A percentile compares a stretch with the other conserved stretches of the same genome.
Conservation (phyloP, 371 early-diverging fungal species). For the Polyrhizophydium stewartii region DNA sequence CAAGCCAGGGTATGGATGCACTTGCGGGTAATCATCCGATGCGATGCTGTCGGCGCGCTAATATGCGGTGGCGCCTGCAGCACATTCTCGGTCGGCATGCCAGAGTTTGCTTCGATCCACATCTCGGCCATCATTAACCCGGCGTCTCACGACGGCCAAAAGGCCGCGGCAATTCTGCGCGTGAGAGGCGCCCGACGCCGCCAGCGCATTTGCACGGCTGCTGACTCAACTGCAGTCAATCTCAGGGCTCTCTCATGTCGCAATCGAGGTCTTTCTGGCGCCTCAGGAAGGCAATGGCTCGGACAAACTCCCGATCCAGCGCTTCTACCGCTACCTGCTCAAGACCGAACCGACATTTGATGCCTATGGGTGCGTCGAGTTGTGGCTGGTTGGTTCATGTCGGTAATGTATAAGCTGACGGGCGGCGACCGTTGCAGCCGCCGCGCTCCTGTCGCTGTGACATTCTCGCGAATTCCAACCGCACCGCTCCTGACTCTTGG, state of each 20-base stretch:
- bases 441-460: conserved; percentile 46
- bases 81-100: conserved; percentile 32
- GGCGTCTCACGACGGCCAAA: conserved; percentile 68
- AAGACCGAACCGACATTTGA: conserved; percentile 60
- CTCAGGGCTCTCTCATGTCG: conserved; percentile 53
- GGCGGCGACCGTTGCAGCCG: conserved; percentile 15
- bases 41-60: no score
- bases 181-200: no score
- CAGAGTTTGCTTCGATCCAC: conserved; percentile 43
- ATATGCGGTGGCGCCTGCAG: no score
- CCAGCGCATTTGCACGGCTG: background rate
- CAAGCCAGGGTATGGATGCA: no score
- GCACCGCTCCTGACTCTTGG: conserved; percentile 80
- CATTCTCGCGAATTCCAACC: conserved; percentile 70
- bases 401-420: no score
- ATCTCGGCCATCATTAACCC: conserved; percentile 74
- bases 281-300: conserved; percentile 37
- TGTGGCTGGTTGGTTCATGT: conserved; percentile 43
- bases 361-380: conserved; percentile 48
- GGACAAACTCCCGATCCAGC: conserved; percentile 66
- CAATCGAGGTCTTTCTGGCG: conserved; percentile 58
- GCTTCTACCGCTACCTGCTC: conserved; percentile 88
- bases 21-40: no score
- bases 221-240: no score
- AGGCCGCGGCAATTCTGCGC: conserved; percentile 44